Evolutionary conservation across 176 grass and related monocot species (phyloP).

Genomic region (Themeda triandra): DNA sequence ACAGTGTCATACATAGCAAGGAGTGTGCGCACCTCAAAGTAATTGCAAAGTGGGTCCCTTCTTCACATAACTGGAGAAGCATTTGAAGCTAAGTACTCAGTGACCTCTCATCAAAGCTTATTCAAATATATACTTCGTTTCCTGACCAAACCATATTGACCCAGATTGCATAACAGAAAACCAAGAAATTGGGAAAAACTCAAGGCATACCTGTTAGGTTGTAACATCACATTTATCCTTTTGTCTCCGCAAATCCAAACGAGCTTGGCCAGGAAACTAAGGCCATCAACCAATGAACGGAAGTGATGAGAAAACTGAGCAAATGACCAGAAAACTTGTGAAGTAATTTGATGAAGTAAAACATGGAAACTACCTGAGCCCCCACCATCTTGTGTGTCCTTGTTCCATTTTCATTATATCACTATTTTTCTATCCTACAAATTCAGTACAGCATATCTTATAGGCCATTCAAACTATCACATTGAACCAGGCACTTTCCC

Average conservation of each 20-base stretch:
- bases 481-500: too few relatives aligned
- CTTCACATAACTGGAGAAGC: conserved; percentile 60
- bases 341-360: too few relatives aligned
- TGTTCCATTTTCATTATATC: too few relatives aligned
- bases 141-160: background rate
- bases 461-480: too few relatives aligned
- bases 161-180: background rate
- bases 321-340: too few relatives aligned
- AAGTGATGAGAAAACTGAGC: too few relatives aligned
- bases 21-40: conserved; percentile 59
- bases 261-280: too few relatives aligned
- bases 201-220: conserved; percentile 61
- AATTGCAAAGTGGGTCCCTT: conserved; percentile 79
- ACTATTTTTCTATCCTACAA: too few relatives aligned
- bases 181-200: background rate
- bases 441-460: too few relatives aligned
- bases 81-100: conserved; percentile 22
- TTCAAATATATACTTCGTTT: background rate
- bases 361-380: too few relatives aligned
- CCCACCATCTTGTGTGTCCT: too few relatives aligned
- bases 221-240: conserved; percentile 89
- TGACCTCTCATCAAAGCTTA: background rate
- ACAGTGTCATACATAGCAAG: background rate
- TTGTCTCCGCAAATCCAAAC: conserved; percentile 88
- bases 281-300: too few relatives aligned